These are phyloP conservation scores for Amyloporia xantha DNA, from an alignment of 768 basidiomycete genomes.

Conservation along the genomic window DNA sequence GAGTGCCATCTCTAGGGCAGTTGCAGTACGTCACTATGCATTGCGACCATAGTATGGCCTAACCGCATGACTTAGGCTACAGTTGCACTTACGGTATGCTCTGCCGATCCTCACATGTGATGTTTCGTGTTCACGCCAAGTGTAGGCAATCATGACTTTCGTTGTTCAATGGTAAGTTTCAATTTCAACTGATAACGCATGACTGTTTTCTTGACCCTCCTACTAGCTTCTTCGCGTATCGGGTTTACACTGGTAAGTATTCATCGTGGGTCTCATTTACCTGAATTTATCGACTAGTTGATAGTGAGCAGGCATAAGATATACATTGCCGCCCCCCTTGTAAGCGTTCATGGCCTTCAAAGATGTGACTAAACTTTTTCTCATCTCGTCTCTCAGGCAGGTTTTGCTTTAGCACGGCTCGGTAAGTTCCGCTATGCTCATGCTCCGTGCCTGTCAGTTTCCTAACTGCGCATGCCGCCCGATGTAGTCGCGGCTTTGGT, in stretches of 20 bases:
- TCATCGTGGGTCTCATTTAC: no score
- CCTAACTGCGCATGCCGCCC: no score
- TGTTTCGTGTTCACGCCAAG: background rate
- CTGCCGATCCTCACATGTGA: background rate
- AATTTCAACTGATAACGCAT: no score
- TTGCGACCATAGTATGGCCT: no score
- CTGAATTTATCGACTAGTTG: background rate
- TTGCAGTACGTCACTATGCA: conserved; percentile 14
- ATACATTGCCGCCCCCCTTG: background rate
- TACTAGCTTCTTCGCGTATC: conserved; percentile 21
- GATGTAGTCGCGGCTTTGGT: conserved; percentile 1
- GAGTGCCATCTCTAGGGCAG: conserved; percentile 14
- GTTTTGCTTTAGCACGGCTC: background rate
- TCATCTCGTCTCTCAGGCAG: background rate
- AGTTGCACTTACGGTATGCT: conserved; percentile 14
- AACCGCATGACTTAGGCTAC: conserved; percentile 9
- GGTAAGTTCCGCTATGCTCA: background rate
- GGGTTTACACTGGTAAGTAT: conserved; percentile 11
- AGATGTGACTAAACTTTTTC: no score
- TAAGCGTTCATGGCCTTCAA: no score
- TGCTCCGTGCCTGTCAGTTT: background rate
- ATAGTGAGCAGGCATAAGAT: conserved; percentile 1
- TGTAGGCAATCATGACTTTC: conserved; percentile 23
- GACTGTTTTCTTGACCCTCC: no score
- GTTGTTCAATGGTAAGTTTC: conserved; percentile 20